Evolutionary conservation across 139 green algal genomes (phyloP).

Genomic region (Chlorella sp.): DNA sequence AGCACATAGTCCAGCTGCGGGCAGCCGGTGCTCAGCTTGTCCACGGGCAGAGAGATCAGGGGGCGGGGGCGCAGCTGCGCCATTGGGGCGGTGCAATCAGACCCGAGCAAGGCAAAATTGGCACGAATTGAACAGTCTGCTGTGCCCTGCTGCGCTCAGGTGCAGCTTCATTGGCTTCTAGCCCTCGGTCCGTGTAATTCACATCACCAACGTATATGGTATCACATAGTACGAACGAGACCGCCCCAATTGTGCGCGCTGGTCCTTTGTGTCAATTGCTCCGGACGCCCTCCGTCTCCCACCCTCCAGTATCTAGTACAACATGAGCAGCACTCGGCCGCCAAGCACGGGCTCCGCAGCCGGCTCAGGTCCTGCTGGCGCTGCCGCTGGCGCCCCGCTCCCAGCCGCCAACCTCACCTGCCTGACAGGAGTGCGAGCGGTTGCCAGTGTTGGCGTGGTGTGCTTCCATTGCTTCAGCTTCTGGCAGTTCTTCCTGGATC

Average conservation of each 20-base stretch:
- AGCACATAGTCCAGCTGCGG: conserved; percentile 58
- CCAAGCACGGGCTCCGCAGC: too few relatives aligned
- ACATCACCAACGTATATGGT: too few relatives aligned
- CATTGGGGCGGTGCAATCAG: neutral
- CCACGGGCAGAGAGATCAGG: conserved; percentile 4
- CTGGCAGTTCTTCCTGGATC: neutral
- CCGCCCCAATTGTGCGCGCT: too few relatives aligned
- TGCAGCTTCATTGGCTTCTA: neutral
- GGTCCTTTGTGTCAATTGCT: too few relatives aligned
- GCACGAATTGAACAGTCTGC: neutral
- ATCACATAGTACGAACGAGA: too few relatives aligned
- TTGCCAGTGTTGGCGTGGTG: neutral
- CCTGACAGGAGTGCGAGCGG: neutral
- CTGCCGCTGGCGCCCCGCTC: too few relatives aligned
- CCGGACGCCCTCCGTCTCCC: too few relatives aligned
- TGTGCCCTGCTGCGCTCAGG: neutral
- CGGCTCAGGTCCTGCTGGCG: too few relatives aligned
- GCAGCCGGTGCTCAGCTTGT: conserved; percentile 50
- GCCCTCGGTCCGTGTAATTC: too few relatives aligned
- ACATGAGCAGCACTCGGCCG: too few relatives aligned
- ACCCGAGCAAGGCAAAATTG: too few relatives aligned
- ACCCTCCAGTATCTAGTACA: too few relatives aligned
- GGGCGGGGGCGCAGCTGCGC: neutral
- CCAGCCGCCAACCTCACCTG: neutral
- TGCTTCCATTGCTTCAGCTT: conserved; percentile 1